Base-by-base conservation (phyloP, 129 eudicot species). In the Scalesia atractyloides region DNA sequence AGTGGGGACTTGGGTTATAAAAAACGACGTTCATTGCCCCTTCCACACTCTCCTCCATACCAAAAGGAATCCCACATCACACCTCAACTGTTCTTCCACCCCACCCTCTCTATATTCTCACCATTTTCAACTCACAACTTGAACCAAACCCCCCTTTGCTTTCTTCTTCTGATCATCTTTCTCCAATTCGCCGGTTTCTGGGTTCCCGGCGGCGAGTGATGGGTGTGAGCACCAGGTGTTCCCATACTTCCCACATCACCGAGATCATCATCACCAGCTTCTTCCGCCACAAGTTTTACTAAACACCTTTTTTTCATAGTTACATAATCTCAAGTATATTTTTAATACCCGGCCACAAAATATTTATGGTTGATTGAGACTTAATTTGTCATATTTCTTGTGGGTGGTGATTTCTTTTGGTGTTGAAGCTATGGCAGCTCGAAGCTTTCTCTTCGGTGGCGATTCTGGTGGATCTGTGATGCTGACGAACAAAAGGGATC, bases 231-330 rank as follows among this genome's bases (percentile, higher is more conserved):
- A 81, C 84, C 47, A 73, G 96, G 81, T 86, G 90, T 81, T 88
- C 97, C 68, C 90, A 91, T 82, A 86, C 96, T 74, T 91, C 97
- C 74, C 97, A 91, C 59, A 91, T 91, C 86, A 91, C 92, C 6
- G 90, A 86, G 56, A 84, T 91, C 85, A 88, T 91, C 83, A 88
- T 91, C 80, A 91, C 97, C 78, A 91, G 92, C 84, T 88, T 91
- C 59, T 91, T 91, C 49, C 96, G 92, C 63, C 97, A 91, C 82
- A 91, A 91, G 83, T 41, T 86, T 57, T 77, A 63, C 26, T 33
- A 64, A 52, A 3, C 11, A 9, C 24, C 47, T 41, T 41, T 3
- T 39, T 12, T 41, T 34, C 17, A 3, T 16, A 16, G 36, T 46
- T 70, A 64, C 34, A 22, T 76, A 30, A 11, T 52, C 46, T 74